phyloP scores from a whole-genome alignment of 306 rosid genomes.

The Dryas drummondii region DNA sequence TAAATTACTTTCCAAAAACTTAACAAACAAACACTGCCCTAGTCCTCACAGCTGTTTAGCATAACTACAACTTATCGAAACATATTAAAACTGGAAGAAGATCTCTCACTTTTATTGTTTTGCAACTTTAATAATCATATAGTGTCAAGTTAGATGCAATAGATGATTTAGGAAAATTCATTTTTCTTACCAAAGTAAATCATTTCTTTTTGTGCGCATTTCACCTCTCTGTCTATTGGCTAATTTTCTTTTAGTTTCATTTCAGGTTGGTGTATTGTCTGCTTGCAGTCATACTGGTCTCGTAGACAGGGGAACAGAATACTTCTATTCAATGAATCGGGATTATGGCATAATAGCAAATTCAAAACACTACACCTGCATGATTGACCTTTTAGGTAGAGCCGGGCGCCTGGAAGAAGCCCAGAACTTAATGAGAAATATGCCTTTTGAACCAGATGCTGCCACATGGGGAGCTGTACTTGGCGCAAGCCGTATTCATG shows the following conservation, averaged over 20 bases:
- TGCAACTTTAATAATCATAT: too few relatives aligned
- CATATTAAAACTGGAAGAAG: not conserved
- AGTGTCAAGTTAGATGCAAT: too few relatives aligned
- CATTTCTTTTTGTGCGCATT: not conserved
- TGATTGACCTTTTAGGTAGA: conserved; percentile 86
- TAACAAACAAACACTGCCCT: not conserved
- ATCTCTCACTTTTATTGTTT: not conserved
- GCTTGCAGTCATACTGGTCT: conserved; percentile 85
- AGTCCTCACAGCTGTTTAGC: not conserved
- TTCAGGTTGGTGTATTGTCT: conserved; percentile 78
- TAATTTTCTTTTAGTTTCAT: conserved; percentile 21
- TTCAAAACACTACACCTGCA: conserved; percentile 75
- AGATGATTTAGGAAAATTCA: too few relatives aligned
- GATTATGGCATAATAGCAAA: conserved; percentile 55
- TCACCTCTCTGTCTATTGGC: not conserved
- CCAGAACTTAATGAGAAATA: conserved; percentile 56
- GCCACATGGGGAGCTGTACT: conserved; percentile 89
- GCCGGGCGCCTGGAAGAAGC: conserved; percentile 81
- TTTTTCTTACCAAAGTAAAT: too few relatives aligned
- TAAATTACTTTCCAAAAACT: too few relatives aligned
- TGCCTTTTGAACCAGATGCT: conserved; percentile 77
- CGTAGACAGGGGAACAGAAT: conserved; percentile 59
- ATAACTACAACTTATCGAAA: too few relatives aligned
- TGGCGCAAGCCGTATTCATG: conserved; percentile 81
- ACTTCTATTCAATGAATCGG: conserved; percentile 60